These are phyloP conservation scores for Aspergillus incahuasiensis DNA, from an alignment of 495 filamentous ascomycete species.

Conservation along the genomic window DNA sequence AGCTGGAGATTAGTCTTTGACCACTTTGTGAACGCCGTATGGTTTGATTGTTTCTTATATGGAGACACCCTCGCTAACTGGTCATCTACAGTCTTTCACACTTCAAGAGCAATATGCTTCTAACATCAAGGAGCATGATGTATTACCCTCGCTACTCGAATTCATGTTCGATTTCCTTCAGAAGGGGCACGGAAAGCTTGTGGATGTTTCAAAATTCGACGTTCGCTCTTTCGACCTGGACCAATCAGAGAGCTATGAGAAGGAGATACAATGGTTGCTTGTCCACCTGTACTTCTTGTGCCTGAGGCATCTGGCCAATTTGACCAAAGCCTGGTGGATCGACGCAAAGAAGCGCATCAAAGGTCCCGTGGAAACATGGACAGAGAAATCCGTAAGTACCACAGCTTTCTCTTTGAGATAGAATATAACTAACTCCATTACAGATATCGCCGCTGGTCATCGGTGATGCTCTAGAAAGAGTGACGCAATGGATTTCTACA, in stretches of 20 bases:
- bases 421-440: neutral
- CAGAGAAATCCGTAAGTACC: slow-evolving; percentile 60
- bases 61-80: slow-evolving; percentile 15
- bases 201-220: slow-evolving; percentile 63
- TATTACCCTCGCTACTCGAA: slow-evolving; percentile 62
- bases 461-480: slow-evolving; percentile 61
- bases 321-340: slow-evolving; percentile 84
- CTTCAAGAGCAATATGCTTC: slow-evolving; percentile 74
- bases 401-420: neutral
- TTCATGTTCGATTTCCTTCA: slow-evolving; percentile 82
- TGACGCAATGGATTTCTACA: slow-evolving; percentile 64
- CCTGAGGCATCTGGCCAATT: slow-evolving; percentile 67
- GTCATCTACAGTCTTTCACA: slow-evolving; percentile 56
- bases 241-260: slow-evolving; percentile 54
- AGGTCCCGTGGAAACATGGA: slow-evolving; percentile 72
- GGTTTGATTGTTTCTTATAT: slow-evolving; percentile 10
- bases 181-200: slow-evolving; percentile 59
- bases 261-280: slow-evolving; percentile 74
- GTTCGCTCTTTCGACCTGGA: slow-evolving; percentile 65
- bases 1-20: slow-evolving; percentile 91
- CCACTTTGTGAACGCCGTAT: slow-evolving; percentile 69
- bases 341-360: slow-evolving; percentile 69
- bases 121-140: slow-evolving; percentile 67
- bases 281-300: slow-evolving; percentile 81
- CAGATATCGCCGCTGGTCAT: slow-evolving; percentile 81